These are phyloP conservation scores for Przewalskia tangutica DNA, from an alignment of 257 asterid genomes.

Conservation along the genomic window DNA sequence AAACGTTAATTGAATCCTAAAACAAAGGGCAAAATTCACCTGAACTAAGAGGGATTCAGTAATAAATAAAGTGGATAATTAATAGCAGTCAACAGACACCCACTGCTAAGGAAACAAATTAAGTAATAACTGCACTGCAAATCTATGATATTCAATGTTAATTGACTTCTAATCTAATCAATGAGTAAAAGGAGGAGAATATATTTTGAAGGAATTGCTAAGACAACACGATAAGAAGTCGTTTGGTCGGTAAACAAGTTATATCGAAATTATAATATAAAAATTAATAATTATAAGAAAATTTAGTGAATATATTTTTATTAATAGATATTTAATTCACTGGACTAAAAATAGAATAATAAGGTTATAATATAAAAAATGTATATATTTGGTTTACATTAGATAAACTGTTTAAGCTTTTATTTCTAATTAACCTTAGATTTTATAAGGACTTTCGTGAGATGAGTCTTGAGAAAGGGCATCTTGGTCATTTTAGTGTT, in stretches of 20 bases:
- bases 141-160: not conserved
- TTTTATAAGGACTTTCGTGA: no score
- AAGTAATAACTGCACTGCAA: not conserved
- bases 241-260: not conserved
- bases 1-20: not conserved
- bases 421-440: not conserved
- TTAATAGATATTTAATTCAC: not conserved
- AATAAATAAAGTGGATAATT: not conserved
- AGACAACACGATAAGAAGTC: not conserved
- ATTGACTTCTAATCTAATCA: not conserved
- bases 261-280: not conserved
- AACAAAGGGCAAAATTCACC: not conserved
- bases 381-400: not conserved
- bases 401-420: not conserved
- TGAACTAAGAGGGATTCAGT: not conserved
- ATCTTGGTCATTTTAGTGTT: no score
- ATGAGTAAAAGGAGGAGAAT: not conserved
- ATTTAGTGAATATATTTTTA: not conserved
- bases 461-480: no score
- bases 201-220: not conserved
- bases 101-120: not conserved
- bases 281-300: no score
- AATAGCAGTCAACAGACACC: not conserved
- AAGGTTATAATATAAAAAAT: not conserved
- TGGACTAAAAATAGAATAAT: not conserved